These are phyloP conservation scores for Agrocybe pediades DNA, from an alignment of 768 basidiomycete genomes.

Conservation along the genomic window DNA sequence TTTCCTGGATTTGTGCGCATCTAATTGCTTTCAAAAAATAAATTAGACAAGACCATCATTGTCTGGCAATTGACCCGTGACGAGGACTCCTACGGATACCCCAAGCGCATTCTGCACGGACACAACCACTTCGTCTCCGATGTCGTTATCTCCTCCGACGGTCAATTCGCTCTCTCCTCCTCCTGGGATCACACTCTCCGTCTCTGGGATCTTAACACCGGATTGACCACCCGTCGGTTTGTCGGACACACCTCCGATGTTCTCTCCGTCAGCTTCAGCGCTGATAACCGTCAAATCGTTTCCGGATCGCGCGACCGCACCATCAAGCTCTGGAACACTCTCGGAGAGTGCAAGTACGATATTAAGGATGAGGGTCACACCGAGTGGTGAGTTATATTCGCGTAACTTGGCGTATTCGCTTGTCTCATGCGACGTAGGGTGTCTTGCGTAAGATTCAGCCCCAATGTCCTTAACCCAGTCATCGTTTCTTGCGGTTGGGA, in stretches of 20 bases:
- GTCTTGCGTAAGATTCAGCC: slow-evolving; percentile 99
- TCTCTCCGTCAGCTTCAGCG: slow-evolving; percentile 98
- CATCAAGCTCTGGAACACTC: slow-evolving; percentile 99
- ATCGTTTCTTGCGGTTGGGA: slow-evolving; percentile 99
- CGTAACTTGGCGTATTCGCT: slow-evolving; percentile 19
- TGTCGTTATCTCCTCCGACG: slow-evolving; percentile 98
- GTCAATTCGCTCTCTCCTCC: slow-evolving; percentile 98
- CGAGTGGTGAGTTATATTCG: slow-evolving; percentile 67
- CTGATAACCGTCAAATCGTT: slow-evolving; percentile 99
- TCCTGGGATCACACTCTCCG: slow-evolving; percentile 99
- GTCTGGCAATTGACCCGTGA: slow-evolving; percentile 98
- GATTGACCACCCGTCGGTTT: slow-evolving; percentile 93
- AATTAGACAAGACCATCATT: slow-evolving; percentile 97
- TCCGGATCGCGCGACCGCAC: slow-evolving; percentile 95
- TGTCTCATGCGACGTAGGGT: slow-evolving; percentile 59
- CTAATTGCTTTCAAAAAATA: slow-evolving; percentile 23
- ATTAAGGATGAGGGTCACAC: slow-evolving; percentile 98
- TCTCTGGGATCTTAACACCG: slow-evolving; percentile 99
- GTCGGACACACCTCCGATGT: slow-evolving; percentile 98
- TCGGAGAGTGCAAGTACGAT: slow-evolving; percentile 99
- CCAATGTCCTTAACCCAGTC: slow-evolving; percentile 95
- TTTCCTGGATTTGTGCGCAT: slow-evolving; percentile 17
- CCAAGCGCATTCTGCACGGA: slow-evolving; percentile 95
- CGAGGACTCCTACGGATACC: slow-evolving; percentile 90
- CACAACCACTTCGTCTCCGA: slow-evolving; percentile 99